Conservation (phyloP, 257 asterid genomes). For the Ballota nigra region DNA sequence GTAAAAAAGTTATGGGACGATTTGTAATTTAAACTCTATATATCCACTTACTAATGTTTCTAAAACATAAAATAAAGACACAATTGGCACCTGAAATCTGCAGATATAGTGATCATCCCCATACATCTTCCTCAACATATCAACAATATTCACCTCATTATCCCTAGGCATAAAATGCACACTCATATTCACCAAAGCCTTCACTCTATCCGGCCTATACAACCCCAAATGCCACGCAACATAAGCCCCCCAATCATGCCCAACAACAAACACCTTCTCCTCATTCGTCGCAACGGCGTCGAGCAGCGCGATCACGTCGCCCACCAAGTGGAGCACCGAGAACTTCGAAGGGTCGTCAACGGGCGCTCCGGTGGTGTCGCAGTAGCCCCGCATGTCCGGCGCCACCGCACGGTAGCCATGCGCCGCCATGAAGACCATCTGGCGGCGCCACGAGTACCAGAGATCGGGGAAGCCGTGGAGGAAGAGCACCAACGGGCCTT, state of each 20-base stretch:
- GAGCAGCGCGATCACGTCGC: conserved; percentile 62
- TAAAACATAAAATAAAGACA: background rate
- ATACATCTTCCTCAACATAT: conserved; percentile 22
- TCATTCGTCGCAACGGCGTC: conserved; percentile 45
- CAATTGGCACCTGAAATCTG: conserved; percentile 62
- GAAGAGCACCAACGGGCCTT: conserved; percentile 76
- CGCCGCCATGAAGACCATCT: conserved; percentile 60
- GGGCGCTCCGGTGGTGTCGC: conserved; percentile 73
- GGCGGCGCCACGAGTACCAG: conserved; percentile 97
- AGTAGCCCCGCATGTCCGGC: conserved; percentile 76
- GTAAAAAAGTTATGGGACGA: no score
- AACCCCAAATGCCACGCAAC: conserved; percentile 64
- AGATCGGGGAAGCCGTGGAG: conserved; percentile 87
- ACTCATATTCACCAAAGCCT: conserved; percentile 56
- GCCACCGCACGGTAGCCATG: conserved; percentile 74
- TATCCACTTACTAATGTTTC: no score
- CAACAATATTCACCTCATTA: conserved; percentile 31
- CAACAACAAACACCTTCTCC: conserved; percentile 71
- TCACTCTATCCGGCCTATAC: conserved; percentile 66
- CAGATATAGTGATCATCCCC: conserved; percentile 68
- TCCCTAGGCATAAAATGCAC: conserved; percentile 46
- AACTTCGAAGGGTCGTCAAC: conserved; percentile 53
- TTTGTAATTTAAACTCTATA: no score
- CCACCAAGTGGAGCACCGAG: conserved; percentile 50
- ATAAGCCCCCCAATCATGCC: conserved; percentile 84